Evolutionary conservation across 2,329 filamentous ascomycete species (phyloP).

Genomic region (Alternaria gaisen): DNA sequence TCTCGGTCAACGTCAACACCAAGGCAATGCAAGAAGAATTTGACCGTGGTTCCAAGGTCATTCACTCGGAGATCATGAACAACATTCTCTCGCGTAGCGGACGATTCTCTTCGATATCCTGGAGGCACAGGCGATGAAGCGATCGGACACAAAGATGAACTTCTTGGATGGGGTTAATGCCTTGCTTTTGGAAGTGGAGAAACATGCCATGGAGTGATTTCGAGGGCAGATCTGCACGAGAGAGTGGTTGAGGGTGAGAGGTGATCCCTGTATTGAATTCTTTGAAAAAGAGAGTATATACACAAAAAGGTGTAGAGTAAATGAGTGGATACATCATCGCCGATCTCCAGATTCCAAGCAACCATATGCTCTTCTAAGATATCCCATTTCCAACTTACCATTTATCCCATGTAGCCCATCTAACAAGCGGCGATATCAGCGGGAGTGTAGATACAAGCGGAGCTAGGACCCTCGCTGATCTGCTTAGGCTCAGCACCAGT

Average conservation of each 20-base stretch:
- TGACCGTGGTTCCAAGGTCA: background rate
- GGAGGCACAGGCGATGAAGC: slow-evolving; percentile 7
- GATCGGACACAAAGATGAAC: slow-evolving; percentile 14
- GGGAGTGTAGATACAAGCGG: slow-evolving; percentile 28
- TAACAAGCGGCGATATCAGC: slow-evolving; percentile 33
- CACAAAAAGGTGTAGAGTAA: background rate
- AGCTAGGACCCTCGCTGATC: slow-evolving; percentile 34
- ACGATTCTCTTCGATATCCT: background rate
- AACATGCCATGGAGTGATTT: background rate
- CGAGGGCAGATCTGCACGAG: slow-evolving; percentile 4
- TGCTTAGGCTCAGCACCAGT: slow-evolving; percentile 41
- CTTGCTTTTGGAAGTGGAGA: background rate
- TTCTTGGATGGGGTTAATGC: background rate
- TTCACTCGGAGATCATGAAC: background rate
- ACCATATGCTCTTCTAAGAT: background rate
- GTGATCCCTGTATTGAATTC: background rate
- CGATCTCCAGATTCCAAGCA: background rate
- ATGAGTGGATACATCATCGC: slow-evolving; percentile 1
- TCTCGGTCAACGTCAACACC: background rate
- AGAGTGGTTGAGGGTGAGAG: background rate
- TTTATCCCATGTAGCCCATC: background rate
- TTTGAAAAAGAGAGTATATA: background rate
- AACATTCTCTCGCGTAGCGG: background rate
- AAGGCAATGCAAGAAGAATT: slow-evolving; percentile 13
- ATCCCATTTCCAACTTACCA: background rate